Percentiles rank a stretch among this genome's conserved stretches.
phyloP scores from a whole-genome alignment of 495 filamentous ascomycete genomes.

The Aspergillus sclerotioniger region DNA sequence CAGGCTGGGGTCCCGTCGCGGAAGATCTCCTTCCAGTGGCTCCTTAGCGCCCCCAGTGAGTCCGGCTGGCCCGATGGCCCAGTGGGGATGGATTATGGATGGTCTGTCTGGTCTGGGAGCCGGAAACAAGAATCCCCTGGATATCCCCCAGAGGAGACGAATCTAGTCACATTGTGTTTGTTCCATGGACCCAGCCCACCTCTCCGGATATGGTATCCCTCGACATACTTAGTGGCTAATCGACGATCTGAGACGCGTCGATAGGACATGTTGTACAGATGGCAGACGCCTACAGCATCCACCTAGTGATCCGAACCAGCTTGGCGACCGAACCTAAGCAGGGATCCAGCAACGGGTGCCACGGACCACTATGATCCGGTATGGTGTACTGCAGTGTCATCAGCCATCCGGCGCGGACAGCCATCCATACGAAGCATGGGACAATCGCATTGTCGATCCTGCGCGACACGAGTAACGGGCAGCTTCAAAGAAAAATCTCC shows the following conservation, averaged over 20 bases:
- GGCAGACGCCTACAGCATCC: background rate
- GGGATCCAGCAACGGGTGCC: constrained; percentile 2
- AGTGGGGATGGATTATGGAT: too few relatives aligned
- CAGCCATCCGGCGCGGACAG: background rate
- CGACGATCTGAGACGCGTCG: background rate
- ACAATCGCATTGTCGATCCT: constrained; percentile 19
- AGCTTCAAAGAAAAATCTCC: constrained; percentile 11
- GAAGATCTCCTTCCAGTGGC: background rate
- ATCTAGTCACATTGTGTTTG: too few relatives aligned
- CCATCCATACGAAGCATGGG: background rate
- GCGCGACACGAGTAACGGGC: constrained; percentile 4
- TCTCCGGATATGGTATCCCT: too few relatives aligned
- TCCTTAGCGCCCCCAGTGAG: background rate
- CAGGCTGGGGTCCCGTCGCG: background rate
- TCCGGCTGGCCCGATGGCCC: too few relatives aligned
- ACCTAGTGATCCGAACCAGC: background rate
- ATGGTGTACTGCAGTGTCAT: background rate
- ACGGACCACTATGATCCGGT: constrained; percentile 9
- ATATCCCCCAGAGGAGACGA: too few relatives aligned
- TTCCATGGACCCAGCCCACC: too few relatives aligned
- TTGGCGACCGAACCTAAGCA: background rate
- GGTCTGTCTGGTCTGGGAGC: too few relatives aligned
- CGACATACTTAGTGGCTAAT: too few relatives aligned
- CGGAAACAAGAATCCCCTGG: too few relatives aligned
- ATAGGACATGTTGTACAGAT: background rate